These are phyloP conservation scores for Withania somnifera DNA, from an alignment of 305 asterid genomes.

Conservation along the genomic window DNA sequence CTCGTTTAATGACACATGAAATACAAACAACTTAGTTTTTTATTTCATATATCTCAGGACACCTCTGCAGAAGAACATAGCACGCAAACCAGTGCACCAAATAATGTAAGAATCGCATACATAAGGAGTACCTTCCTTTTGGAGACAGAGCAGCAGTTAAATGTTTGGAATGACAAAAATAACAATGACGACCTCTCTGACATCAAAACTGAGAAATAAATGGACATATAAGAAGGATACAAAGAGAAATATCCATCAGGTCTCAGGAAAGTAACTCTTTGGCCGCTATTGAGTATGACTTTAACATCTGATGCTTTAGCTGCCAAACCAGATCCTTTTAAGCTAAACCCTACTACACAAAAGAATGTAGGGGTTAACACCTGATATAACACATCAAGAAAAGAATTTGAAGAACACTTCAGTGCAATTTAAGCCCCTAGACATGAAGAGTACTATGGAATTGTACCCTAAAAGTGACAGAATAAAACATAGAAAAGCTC, in stretches of 20 bases:
- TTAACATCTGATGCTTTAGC: slow-evolving; percentile 58
- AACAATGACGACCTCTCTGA: background rate
- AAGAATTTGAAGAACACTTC: background rate
- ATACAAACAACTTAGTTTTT: background rate
- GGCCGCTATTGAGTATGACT: slow-evolving; percentile 80
- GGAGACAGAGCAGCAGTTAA: background rate
- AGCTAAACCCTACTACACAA: slow-evolving; percentile 38
- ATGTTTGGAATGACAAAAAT: background rate
- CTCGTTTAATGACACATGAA: background rate
- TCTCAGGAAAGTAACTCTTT: slow-evolving; percentile 64
- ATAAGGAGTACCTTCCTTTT: background rate
- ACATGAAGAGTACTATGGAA: background rate
- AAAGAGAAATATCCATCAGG: slow-evolving; percentile 95
- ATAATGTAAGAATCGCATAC: background rate
- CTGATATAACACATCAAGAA: background rate
- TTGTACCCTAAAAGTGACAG: background rate
- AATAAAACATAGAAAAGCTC: background rate
- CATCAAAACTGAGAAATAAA: background rate
- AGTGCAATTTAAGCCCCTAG: background rate
- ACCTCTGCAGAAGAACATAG: background rate
- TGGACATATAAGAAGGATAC: slow-evolving; percentile 55
- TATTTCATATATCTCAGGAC: background rate
- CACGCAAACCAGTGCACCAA: background rate
- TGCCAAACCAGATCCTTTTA: slow-evolving; percentile 64
- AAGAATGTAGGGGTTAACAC: background rate